Evolutionary conservation across 2,329 filamentous ascomycete genomes (phyloP).

Genomic region (Lecanosticta acicola): DNA sequence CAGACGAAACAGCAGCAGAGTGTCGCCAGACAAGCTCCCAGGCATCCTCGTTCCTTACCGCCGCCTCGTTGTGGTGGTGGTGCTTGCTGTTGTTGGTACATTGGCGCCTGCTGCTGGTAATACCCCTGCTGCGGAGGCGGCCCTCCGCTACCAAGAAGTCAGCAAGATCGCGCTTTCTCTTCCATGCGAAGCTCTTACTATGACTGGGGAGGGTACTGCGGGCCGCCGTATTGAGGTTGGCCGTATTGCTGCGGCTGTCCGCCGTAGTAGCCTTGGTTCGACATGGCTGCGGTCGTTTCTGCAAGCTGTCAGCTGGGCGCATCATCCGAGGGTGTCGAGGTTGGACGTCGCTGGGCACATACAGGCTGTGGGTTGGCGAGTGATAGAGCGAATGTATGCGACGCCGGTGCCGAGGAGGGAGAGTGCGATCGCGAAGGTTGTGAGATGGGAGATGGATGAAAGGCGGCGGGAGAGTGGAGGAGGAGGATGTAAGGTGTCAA

Average conservation of each 20-base stretch:
- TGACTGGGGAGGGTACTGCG: constrained; percentile 36
- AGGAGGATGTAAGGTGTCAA: no score
- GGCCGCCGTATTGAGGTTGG: constrained; percentile 17
- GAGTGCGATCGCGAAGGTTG: neutral
- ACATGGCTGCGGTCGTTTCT: constrained; percentile 31
- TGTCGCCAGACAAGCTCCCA: constrained; percentile 49
- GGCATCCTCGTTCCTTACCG: constrained; percentile 49
- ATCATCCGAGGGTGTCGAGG: neutral
- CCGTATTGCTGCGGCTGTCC: constrained; percentile 24
- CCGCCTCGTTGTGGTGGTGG: constrained; percentile 35
- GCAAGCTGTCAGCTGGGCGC: constrained; percentile 3
- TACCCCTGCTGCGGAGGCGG: constrained; percentile 18
- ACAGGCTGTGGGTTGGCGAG: neutral
- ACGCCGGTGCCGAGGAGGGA: neutral
- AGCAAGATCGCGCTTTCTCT: constrained; percentile 3
- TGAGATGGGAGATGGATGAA: neutral
- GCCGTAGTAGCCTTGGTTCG: constrained; percentile 40
- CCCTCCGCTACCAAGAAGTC: neutral
- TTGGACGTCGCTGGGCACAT: neutral
- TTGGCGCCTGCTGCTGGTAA: constrained; percentile 38
- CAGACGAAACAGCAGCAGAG: constrained; percentile 61
- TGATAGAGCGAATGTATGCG: neutral
- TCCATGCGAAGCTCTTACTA: constrained; percentile 20
- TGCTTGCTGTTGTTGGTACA: constrained; percentile 39
- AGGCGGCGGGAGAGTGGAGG: neutral